These are phyloP conservation scores for Cutaneotrichosporon cavernicola DNA, from an alignment of 1,284 basidiomycete species.

Conservation along the genomic window DNA sequence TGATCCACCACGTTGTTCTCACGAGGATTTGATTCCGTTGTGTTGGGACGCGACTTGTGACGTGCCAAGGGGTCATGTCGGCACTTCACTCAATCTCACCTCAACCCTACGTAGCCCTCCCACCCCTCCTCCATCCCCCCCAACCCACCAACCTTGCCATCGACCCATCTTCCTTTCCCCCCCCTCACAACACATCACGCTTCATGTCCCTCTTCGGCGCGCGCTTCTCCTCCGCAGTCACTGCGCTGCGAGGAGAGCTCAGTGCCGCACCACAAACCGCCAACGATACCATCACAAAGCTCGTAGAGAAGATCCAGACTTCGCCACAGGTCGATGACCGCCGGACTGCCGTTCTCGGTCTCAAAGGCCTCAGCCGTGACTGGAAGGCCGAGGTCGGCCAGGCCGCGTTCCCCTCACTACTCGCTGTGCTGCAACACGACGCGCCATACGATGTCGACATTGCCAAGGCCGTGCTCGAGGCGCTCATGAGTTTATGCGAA, in stretches of 20 bases:
- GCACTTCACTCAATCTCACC: background rate
- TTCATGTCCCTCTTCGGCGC: constrained; percentile 32
- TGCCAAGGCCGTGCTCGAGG: constrained; percentile 85
- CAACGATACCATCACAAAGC: constrained; percentile 76
- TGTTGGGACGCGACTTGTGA: background rate
- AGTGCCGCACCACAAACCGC: constrained; percentile 67
- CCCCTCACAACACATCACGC: background rate
- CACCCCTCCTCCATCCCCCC: background rate
- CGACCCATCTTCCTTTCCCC: background rate
- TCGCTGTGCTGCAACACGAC: constrained; percentile 79
- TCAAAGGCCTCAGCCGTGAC: constrained; percentile 89
- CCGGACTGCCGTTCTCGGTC: constrained; percentile 81
- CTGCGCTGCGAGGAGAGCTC: constrained; percentile 50
- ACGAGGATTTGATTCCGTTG: constrained; percentile 2
- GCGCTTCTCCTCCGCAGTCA: constrained; percentile 50
- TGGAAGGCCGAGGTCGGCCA: constrained; percentile 84
- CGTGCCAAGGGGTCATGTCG: background rate
- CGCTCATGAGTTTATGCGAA: constrained; percentile 60
- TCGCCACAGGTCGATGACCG: constrained; percentile 83
- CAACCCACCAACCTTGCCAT: too few species aligned
- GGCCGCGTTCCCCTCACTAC: constrained; percentile 68
- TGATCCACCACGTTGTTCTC: background rate
- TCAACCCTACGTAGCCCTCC: background rate
- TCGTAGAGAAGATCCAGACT: constrained; percentile 84
- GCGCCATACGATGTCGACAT: constrained; percentile 84